phyloP scores from a whole-genome alignment of 2,329 filamentous ascomycete species.

The Diaporthe nobilis region DNA sequence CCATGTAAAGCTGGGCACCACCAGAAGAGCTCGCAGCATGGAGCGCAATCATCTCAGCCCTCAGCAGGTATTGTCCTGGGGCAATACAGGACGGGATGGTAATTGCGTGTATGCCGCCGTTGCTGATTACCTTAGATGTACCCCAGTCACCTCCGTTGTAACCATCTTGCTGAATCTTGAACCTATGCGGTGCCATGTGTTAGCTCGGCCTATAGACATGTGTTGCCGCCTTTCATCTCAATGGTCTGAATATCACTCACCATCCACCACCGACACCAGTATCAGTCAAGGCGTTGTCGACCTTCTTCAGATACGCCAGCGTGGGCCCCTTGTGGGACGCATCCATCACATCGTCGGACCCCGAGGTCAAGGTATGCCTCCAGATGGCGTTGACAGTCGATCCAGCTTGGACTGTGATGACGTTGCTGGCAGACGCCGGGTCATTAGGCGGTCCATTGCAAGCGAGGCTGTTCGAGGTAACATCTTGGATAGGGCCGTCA shows the following conservation, averaged over 20 bases:
- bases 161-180: constrained; percentile 61
- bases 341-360: constrained; percentile 68
- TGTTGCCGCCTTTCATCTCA: background rate
- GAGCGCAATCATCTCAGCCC: constrained; percentile 50
- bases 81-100: constrained; percentile 49
- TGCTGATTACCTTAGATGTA: constrained; percentile 60
- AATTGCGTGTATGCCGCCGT: constrained; percentile 55
- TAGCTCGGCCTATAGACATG: background rate
- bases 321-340: constrained; percentile 67
- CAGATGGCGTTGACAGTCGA: constrained; percentile 67
- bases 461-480: constrained; percentile 66
- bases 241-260: constrained; percentile 42
- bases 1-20: constrained; percentile 49
- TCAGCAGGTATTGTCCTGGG: constrained; percentile 50
- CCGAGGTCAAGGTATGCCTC: constrained; percentile 67
- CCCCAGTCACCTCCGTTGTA: constrained; percentile 58
- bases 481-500: constrained; percentile 70
- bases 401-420: constrained; percentile 66
- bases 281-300: constrained; percentile 60
- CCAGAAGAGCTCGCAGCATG: constrained; percentile 47
- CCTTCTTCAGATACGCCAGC: constrained; percentile 69
- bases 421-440: constrained; percentile 58
- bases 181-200: background rate
- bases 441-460: constrained; percentile 72
- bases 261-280: constrained; percentile 58